phyloP scores from a whole-genome alignment of 2,329 filamentous ascomycete genomes.

The Intubia oerlemansii region DNA sequence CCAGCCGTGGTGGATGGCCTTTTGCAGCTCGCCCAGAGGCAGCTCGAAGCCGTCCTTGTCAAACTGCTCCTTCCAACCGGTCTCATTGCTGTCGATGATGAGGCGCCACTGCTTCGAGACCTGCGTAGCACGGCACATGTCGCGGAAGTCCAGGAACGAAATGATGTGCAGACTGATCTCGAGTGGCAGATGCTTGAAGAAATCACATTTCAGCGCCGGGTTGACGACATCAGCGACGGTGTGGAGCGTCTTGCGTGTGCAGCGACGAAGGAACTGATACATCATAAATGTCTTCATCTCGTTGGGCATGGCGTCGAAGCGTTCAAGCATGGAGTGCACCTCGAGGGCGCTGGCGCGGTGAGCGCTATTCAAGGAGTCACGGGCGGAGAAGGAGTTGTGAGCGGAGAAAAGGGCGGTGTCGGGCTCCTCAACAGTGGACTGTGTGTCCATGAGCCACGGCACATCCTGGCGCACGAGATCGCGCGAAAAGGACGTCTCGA shows the following conservation, averaged over 20 bases:
- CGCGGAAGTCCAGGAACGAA: constrained; percentile 64
- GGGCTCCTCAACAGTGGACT: constrained; percentile 15
- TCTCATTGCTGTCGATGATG: constrained; percentile 81
- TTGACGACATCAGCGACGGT: constrained; percentile 83
- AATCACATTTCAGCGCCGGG: constrained; percentile 86
- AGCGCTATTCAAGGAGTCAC: constrained; percentile 8
- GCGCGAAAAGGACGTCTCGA: constrained; percentile 15
- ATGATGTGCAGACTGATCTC: constrained; percentile 80
- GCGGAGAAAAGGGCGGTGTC: constrained; percentile 3
- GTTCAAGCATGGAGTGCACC: constrained; percentile 68
- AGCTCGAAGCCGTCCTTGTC: constrained; percentile 66
- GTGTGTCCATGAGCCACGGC: constrained; percentile 19
- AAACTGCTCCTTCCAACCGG: constrained; percentile 84
- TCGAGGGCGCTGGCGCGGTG: constrained; percentile 27
- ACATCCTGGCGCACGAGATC: constrained; percentile 14
- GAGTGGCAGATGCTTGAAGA: constrained; percentile 60
- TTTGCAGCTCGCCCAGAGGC: constrained; percentile 61
- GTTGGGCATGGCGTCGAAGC: constrained; percentile 76
- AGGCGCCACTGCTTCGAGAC: constrained; percentile 90
- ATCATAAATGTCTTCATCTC: constrained; percentile 92
- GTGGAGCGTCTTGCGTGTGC: constrained; percentile 70
- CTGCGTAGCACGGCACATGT: constrained; percentile 75
- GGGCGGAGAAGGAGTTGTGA: not conserved
- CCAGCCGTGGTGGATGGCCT: constrained; percentile 82
- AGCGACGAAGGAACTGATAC: constrained; percentile 82